These are phyloP conservation scores for Mortierella sp. DNA, from an alignment of 371 early-diverging fungal species.

Conservation along the genomic window DNA sequence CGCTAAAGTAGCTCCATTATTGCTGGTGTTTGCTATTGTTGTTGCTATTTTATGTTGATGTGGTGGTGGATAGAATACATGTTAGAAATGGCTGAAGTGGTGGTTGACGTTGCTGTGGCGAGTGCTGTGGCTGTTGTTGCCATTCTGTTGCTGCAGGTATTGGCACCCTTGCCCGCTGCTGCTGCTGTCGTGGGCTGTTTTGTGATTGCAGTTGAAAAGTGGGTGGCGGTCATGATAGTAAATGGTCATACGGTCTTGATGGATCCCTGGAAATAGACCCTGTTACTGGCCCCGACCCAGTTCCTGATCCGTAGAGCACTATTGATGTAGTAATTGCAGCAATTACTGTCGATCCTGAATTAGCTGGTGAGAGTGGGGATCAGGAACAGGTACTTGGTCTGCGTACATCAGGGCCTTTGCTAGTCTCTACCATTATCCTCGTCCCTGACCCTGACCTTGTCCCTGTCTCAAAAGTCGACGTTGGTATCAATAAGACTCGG, in stretches of 20 bases:
- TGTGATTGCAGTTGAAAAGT: too few species aligned
- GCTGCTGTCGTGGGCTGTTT: too few species aligned
- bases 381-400: background rate
- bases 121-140: background rate
- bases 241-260: too few species aligned
- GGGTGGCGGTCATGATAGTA: background rate
- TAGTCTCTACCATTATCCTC: background rate
- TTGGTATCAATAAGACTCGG: background rate
- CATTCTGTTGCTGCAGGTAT: background rate
- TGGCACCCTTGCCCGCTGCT: too few species aligned
- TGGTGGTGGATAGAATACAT: too few species aligned
- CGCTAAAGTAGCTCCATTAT: too few species aligned
- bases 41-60: too few species aligned
- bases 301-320: background rate
- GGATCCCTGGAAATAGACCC: background rate
- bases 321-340: background rate
- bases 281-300: background rate
- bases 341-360: background rate
- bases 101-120: background rate
- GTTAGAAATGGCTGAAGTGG: too few species aligned
- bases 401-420: background rate
- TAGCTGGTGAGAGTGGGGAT: background rate
- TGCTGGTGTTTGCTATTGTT: too few species aligned
- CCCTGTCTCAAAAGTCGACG: background rate
- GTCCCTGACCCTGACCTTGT: background rate